Conservation (phyloP, 1,284 basidiomycete species). For the Amylostereum areolatum region DNA sequence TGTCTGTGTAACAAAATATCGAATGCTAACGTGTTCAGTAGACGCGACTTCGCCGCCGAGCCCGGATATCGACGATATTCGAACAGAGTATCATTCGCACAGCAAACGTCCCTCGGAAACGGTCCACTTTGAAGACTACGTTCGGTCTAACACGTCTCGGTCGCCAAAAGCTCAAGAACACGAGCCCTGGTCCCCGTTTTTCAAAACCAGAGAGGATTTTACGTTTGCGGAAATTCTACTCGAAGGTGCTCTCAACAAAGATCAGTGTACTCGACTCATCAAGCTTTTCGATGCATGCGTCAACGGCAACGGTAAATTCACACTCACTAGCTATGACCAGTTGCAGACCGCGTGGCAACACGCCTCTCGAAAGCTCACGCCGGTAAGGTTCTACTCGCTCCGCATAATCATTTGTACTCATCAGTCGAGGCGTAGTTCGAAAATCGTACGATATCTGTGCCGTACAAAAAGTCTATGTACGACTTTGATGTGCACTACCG, state of each 20-base stretch:
- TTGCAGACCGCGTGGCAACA: constrained; percentile 4
- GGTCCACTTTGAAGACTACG: too few relatives aligned
- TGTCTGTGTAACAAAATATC: too few relatives aligned
- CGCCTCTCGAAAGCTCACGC: constrained; percentile 4
- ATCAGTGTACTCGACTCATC: constrained; percentile 15
- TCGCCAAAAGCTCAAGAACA: too few relatives aligned
- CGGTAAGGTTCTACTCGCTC: constrained; percentile 3
- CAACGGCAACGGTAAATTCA: constrained; percentile 1
- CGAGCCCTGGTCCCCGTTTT: too few relatives aligned
- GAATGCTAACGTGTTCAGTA: too few relatives aligned
- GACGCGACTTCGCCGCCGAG: too few relatives aligned
- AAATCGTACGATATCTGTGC: constrained; percentile 6
- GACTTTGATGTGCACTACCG: constrained; percentile 10
- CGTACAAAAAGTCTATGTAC: constrained; percentile 24
- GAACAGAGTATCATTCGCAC: too few relatives aligned
- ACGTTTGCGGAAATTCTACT: constrained; percentile 20
- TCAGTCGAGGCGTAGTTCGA: constrained; percentile 10
- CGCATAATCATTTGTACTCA: background rate
- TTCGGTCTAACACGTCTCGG: too few relatives aligned
- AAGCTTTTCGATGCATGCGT: constrained; percentile 11
- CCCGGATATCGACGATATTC: too few relatives aligned
- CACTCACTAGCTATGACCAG: constrained; percentile 7
- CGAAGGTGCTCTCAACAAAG: constrained; percentile 13
- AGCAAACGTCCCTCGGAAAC: too few relatives aligned
- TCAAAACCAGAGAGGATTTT: too few relatives aligned